Percentiles rank a stretch among this genome's conserved stretches.
phyloP scores from a whole-genome alignment of 257 asterid species.

The Rauvolfia tetraphylla region DNA sequence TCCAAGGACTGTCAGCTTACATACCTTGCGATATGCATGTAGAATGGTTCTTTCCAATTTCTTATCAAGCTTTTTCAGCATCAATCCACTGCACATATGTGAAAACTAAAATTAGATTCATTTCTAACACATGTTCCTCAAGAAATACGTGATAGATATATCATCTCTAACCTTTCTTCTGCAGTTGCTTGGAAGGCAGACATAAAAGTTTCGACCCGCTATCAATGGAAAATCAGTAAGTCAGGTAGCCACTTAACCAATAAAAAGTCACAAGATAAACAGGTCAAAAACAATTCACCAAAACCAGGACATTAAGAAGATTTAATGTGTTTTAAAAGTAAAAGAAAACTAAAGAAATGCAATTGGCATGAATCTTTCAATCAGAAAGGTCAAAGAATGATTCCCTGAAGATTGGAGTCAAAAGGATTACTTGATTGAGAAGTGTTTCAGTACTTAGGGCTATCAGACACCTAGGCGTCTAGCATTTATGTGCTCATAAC shows the following conservation, averaged over 20 bases:
- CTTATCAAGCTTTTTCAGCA: conserved; percentile 86
- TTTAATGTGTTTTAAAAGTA: neutral
- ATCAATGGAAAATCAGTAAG: conserved; percentile 22
- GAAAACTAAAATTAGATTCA: conserved; percentile 14
- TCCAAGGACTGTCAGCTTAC: neutral
- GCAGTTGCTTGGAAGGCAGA: conserved; percentile 61
- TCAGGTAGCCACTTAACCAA: neutral
- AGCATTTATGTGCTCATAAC: neutral
- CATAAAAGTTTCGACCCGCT: conserved; percentile 73
- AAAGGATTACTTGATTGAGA: neutral
- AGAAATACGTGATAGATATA: neutral
- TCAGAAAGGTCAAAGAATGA: neutral
- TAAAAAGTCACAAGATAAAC: neutral
- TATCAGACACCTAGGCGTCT: neutral
- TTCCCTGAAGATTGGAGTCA: neutral
- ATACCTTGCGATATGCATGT: conserved; percentile 90
- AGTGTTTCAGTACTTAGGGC: neutral
- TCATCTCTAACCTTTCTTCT: conserved; percentile 69
- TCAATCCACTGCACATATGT: conserved; percentile 63
- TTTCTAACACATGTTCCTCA: neutral
- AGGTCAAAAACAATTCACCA: neutral
- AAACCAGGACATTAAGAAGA: neutral
- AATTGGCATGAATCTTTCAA: neutral
- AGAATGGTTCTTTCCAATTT: conserved; percentile 87
- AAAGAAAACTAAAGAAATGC: neutral